These are phyloP conservation scores for Plenodomus biglobosus DNA, from an alignment of 2,329 filamentous ascomycete genomes.

Conservation along the genomic window DNA sequence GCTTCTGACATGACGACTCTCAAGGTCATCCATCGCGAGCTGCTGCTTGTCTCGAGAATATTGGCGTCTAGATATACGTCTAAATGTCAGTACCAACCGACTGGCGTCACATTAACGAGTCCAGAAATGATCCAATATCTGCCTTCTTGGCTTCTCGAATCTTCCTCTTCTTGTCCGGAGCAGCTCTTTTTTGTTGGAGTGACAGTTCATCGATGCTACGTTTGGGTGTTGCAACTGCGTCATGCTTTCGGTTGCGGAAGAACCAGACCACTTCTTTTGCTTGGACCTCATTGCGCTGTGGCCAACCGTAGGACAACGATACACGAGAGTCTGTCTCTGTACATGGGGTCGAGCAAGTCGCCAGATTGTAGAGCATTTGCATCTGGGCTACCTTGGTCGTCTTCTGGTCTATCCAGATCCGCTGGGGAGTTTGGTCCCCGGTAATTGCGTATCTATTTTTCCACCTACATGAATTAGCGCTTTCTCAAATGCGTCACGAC, in stretches of 20 bases:
- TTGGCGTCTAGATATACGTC: too few relatives aligned
- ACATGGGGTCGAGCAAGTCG: background rate
- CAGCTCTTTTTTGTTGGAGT: background rate
- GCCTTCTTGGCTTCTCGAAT: constrained; percentile 20
- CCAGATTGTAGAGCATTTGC: background rate
- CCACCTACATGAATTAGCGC: background rate
- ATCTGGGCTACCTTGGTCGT: background rate
- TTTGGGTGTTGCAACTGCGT: background rate
- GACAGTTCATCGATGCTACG: background rate
- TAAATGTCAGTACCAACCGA: too few relatives aligned
- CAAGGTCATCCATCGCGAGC: too few relatives aligned
- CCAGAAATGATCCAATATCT: constrained; percentile 27
- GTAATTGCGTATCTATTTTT: background rate
- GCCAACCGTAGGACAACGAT: background rate
- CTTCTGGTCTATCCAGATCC: background rate
- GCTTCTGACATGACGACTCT: too few relatives aligned
- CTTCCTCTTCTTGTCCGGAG: constrained; percentile 23
- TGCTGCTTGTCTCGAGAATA: too few relatives aligned
- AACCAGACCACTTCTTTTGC: constrained; percentile 7
- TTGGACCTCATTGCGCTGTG: background rate
- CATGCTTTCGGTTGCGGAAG: constrained; percentile 2
- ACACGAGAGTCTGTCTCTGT: background rate
- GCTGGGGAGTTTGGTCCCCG: background rate
- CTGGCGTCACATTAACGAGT: constrained; percentile 14
- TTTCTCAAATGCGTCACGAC: background rate